Evolutionary conservation across 78 protist genomes (phyloP), one percentile per base, ranked within the genome.

Genomic region (Isochrysis galbana): DNA sequence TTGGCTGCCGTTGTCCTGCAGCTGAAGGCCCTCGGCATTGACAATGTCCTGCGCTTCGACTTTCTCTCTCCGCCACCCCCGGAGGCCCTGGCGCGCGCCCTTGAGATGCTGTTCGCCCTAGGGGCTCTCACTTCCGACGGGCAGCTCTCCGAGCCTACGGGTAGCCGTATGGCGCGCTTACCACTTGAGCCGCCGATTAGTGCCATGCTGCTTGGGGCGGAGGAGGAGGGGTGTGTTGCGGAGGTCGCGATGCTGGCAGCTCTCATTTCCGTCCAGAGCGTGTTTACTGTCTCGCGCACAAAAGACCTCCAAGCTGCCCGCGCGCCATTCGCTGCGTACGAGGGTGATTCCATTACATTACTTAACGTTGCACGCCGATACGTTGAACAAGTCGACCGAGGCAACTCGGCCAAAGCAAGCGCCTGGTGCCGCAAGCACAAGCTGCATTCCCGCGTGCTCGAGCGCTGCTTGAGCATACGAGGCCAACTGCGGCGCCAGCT

Each of bases 11-110:
- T 46, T 26, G 54, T 51, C 42, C 90, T 92, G 78, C 92, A 93
- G 90, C 93, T 93, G 47, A 89, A 89, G 92, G 92, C 97, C n/a
- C 70, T 94, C 26, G 99, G 99, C 42, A 94, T 98, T 32, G 95
- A 95, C 89, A 92, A 97, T 91, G 61, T 98, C 7, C 22, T 91
- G 38, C 93, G 91, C 83, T 98, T 98, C 70, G 98, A 96, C 78
- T 97, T 94, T 42, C 67, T 96, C 3, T 89, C 97, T 34, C 97
- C 98, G 47, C 99, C 99, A 1, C 95, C 98, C 21, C 90, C 86
- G 38, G 55, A 32, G 80, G 0, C 39, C 26, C 51, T 89, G 36
- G 54, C 87, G 45, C 0, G 5, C 55, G 91, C 87, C 42, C 87
- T 93, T 23, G 90, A 82, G 92, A 5, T 14, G 11, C 93, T 97